These are phyloP conservation scores for Papilionanthe hybrid DNA, from an alignment of 116 monocot species.

Conservation along the genomic window DNA sequence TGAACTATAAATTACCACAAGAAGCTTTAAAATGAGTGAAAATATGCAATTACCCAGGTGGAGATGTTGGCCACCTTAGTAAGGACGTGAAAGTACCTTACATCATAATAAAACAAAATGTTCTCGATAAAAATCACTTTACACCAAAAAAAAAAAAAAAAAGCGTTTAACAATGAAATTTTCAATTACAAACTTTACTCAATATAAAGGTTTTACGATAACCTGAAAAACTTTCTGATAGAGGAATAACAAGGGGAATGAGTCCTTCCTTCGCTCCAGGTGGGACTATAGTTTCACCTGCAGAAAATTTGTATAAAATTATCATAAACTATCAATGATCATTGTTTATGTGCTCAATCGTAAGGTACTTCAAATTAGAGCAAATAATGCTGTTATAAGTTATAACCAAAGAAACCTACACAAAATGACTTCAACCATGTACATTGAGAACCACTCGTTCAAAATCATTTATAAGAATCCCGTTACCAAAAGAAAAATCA, in stretches of 20 bases:
- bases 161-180: not conserved
- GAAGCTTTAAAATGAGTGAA: not conserved
- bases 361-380: no score
- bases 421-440: no score
- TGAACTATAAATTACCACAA: not conserved
- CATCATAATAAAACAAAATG: slow-evolving; percentile 11
- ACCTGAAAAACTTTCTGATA: slow-evolving; percentile 82
- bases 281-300: slow-evolving; percentile 73
- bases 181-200: not conserved
- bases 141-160: slow-evolving; percentile 1
- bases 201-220: not conserved
- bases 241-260: slow-evolving; percentile 78
- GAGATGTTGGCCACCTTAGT: slow-evolving; percentile 97
- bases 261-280: slow-evolving; percentile 79
- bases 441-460: no score
- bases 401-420: no score
- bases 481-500: no score
- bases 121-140: not conserved
- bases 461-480: no score
- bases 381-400: no score
- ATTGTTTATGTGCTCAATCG: no score
- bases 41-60: slow-evolving; percentile 55
- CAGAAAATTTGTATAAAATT: slow-evolving; percentile 7
- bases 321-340: not conserved
- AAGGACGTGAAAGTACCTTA: slow-evolving; percentile 81